These are phyloP conservation scores for Raphanus raphanistrum DNA, from an alignment of 345 rosid species.

Conservation along the genomic window DNA sequence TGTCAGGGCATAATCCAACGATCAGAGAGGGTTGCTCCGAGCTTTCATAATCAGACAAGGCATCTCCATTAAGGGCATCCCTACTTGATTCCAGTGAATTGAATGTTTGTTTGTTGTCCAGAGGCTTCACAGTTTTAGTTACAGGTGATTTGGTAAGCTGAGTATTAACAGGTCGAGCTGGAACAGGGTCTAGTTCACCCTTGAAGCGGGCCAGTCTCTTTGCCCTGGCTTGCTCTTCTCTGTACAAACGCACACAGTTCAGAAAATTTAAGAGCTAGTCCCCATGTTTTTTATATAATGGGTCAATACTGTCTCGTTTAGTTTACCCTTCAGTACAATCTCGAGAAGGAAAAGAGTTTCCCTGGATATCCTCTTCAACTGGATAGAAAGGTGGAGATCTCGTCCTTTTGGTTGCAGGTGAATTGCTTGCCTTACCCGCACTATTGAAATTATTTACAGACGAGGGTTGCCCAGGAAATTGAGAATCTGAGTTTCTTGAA, in stretches of 20 bases:
- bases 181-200: constrained; percentile 57
- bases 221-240: constrained; percentile 86
- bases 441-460: constrained; percentile 40
- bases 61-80: constrained; percentile 44
- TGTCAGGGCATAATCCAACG: constrained; percentile 78
- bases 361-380: constrained; percentile 47
- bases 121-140: constrained; percentile 39
- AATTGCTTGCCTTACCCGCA: constrained; percentile 24
- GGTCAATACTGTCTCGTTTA: constrained; percentile 6
- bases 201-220: constrained; percentile 82
- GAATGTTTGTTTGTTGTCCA: constrained; percentile 40
- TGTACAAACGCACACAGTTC: constrained; percentile 33
- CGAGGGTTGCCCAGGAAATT: constrained; percentile 42
- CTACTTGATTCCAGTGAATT: constrained; percentile 41
- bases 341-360: constrained; percentile 42
- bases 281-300: constrained; percentile 6
- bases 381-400: constrained; percentile 63
- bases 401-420: constrained; percentile 57
- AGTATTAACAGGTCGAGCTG: constrained; percentile 41
- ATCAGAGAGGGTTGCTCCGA: constrained; percentile 55
- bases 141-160: constrained; percentile 44
- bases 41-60: constrained; percentile 51
- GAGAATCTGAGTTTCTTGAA: constrained; percentile 49
- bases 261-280: constrained; percentile 8
- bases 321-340: constrained; percentile 70